Base-by-base conservation (phyloP, 202 grass and related monocot genomes). In the Eragrostis tef region DNA sequence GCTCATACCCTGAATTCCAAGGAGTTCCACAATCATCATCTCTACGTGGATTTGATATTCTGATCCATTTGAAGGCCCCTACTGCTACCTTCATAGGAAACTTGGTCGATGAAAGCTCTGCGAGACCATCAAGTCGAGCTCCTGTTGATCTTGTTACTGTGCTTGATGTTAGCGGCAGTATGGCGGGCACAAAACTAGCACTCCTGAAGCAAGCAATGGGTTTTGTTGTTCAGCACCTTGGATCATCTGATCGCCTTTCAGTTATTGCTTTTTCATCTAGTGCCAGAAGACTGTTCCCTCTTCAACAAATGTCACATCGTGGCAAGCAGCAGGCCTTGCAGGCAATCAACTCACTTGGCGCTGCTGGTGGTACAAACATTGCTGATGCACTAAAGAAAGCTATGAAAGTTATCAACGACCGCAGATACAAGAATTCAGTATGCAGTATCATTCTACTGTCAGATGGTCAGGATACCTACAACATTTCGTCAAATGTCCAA, bases 161-260 rank as follows among this genome's bases (percentile, higher is more conserved):
- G 15, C 88, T 97, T 52, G 94, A 97, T 83, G 74, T 92, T 77
- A 97, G 94, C 52, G 94, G 91, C 22, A 97, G 94, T 74, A 97
- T 97, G 94, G 87, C 91, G 7, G 91, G 94, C 70, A 90, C 91
- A 34, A 97, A 97, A 51, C 74, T 97, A 46, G 89, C 89, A 74
- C 87, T 97, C 49, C 62, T 97, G 47, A 97, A 97, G 88, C 91
- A 81, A 60, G 91, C 94, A 52, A 92, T 97, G 89, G 84, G 86
- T 70, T 97, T 97, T 90, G 91, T 97, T 74, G 88, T 97, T 84
- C 91, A 97, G 74, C 87, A 97, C 78, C 91, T 97, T 77, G 89
- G 94, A 1, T 84, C 94, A 66, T 87, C 84, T 50, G 94, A 97
- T 69, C 87, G 94, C 19, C 94, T 97, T 79, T 97, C 94, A 12